Percentiles rank a stretch among this genome's conserved stretches.
These are phyloP conservation scores for Saccharomyces hybrid DNA, from an alignment of 1,139 yeast genomes.

Conservation along the genomic window DNA sequence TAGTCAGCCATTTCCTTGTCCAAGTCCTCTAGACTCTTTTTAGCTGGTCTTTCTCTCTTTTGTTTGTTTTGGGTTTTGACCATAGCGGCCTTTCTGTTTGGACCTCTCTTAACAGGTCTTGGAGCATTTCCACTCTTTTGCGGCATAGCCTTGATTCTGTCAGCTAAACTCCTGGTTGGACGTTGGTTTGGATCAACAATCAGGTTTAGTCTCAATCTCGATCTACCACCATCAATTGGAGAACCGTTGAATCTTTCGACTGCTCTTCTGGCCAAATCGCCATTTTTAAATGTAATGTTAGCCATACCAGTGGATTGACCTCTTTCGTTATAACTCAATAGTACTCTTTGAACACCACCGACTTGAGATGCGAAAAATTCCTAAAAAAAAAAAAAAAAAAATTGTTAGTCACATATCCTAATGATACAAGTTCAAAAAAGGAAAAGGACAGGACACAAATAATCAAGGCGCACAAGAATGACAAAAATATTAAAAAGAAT, in stretches of 20 bases:
- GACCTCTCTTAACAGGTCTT: conserved; percentile 26
- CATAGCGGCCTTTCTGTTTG: conserved; percentile 33
- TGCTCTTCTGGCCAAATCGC: conserved; percentile 66
- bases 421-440: conserved; percentile 3
- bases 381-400: conserved; percentile 36
- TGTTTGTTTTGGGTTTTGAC: conserved; percentile 32
- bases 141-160: conserved; percentile 29
- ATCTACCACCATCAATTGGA: conserved; percentile 82
- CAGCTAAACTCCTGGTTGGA: conserved; percentile 53
- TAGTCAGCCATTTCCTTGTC: conserved; percentile 94
- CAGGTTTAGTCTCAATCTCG: conserved; percentile 73
- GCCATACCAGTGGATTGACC: conserved; percentile 93
- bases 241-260: conserved; percentile 85
- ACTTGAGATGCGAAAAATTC: conserved; percentile 84
- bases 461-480: background rate
- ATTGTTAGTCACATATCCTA: background rate
- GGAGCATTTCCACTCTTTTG: conserved; percentile 16
- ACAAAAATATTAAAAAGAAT: background rate
- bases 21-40: conserved; percentile 80
- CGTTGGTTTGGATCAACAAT: conserved; percentile 77
- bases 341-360: conserved; percentile 73
- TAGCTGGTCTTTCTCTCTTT: conserved; percentile 40
- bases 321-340: conserved; percentile 73
- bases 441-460: conserved; percentile 5
- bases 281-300: conserved; percentile 65